Evolutionary conservation across 768 basidiomycete genomes (phyloP), one percentile per base, ranked within the genome.

Genomic region (Russula abietina): DNA sequence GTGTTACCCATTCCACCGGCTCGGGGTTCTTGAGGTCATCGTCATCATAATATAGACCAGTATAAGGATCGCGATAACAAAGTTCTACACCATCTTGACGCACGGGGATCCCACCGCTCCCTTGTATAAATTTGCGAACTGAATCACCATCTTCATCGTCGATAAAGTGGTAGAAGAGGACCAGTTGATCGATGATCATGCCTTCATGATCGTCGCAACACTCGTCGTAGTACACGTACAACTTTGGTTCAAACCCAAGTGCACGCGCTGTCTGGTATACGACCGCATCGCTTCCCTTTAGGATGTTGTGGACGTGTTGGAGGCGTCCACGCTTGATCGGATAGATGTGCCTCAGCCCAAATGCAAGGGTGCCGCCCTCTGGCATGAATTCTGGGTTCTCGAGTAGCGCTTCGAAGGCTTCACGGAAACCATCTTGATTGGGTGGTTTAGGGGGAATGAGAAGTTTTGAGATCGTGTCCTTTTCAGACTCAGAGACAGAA

Each of bases 351-450:
- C 17, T 46, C 45, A 46, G 45, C 45, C 45, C n/a, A 24, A 46
- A 46, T 46, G 10, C 45, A 46, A 46, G 45, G 11, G 22, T 22
- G 45, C 45, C 45, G 22, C 45, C 45, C 2, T 46, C 19, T 46
- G 45, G 10, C 11, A 22, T 10, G 19, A 46, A 46, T 11, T 46
- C 45, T 12, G 45, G 45, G 45, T 46, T 11, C n/a, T 46, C 45
- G 6, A 46, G n/a, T 46, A 46, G 45, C 45, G 19, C 16, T 4
- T 22, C 10, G 45, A 22, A 46, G 5, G 45, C 45, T 54, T 55
- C 30, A 41, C 49, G 53, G 49, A 71, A 68, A 8, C 16, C 39
- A 10, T 39, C n/a, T 30, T 67, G 68, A 24, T 50, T 54, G 16
- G 24, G 8, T 5, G 2, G 14, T n/a, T 19, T 17, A 17, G 17